Base-by-base conservation (phyloP, 2,329 filamentous ascomycete genomes). In the Corinectria fuckeliana region DNA sequence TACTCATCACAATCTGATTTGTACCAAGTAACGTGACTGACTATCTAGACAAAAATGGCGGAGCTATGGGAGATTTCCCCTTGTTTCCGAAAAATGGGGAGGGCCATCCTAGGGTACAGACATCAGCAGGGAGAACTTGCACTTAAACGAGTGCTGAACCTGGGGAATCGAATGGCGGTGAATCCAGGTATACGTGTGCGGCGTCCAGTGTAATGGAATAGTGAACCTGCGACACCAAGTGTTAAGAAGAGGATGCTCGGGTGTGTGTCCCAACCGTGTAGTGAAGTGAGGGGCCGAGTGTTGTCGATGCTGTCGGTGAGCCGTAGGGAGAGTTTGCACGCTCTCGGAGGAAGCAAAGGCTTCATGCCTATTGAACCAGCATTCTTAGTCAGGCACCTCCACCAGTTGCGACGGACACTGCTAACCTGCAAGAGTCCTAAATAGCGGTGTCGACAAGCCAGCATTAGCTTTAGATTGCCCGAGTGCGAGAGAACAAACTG, bases 401-500 rank as follows among this genome's bases (percentile, higher is more conserved):
- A 63, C 66, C 61, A 65, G 53, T 69, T 56, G 58, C 53, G 52
- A 58, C 58, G 65, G 53, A 69, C 67, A 66, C 68, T 70, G 71
- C 75, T 72, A 71, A 77, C 75, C 75, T 77, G 69, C 64, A 66
- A 69, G 68, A 68, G 77, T 82, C 82, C 82, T 85, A 85, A 73
- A 83, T 77, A 68, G 69, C 72, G 69, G 67, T 58, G 65, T 76
- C 71, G 75, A 74, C 74, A 75, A 75, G 76, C 78, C 79, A 78
- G 74, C 66, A 83, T 85, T 85, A 86, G 83, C 81, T 80, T 82
- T 84, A 93, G 71, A 93, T 91, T 77, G 90, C 90, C 79, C 91
- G 91, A 71, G 90, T 91, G 76, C 91, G 89, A 78, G 90, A 91
- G 83, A 95, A 97, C 79, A 96, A 87, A 85, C 91, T 96, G 87